These are phyloP conservation scores for Chrysanthemum seticuspe DNA, from an alignment of 129 eudicot species.

Conservation along the genomic window DNA sequence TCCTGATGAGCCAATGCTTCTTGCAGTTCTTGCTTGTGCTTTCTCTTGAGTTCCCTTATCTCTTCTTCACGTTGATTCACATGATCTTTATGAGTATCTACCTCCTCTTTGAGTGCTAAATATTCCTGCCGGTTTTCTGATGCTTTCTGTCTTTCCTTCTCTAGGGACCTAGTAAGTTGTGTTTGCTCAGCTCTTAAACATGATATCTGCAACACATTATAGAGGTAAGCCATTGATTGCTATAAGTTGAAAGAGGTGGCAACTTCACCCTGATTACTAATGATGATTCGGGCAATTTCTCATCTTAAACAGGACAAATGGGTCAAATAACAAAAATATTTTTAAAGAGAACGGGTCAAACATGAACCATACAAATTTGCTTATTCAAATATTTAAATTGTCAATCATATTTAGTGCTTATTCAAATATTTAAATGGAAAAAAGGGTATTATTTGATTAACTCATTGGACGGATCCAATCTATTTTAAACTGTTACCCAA, in stretches of 20 bases:
- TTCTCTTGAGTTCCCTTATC: slow-evolving; percentile 72
- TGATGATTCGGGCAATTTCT: not conserved
- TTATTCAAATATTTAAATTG: not conserved
- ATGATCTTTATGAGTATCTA: slow-evolving; percentile 76
- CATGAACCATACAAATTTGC: slow-evolving; percentile 7
- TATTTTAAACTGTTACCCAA: not conserved
- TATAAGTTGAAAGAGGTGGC: slow-evolving; percentile 4
- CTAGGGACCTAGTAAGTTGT: slow-evolving; percentile 81
- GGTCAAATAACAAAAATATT: not conserved
- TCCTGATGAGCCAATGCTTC: slow-evolving; percentile 72
- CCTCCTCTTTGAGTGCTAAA: slow-evolving; percentile 81
- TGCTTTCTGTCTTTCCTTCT: slow-evolving; percentile 93
- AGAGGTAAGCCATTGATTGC: not conserved
- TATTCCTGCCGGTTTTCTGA: slow-evolving; percentile 81
- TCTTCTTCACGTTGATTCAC: slow-evolving; percentile 75
- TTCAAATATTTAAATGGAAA: not conserved
- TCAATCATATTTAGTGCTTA: not conserved
- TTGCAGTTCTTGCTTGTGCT: slow-evolving; percentile 80
- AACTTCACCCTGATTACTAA: slow-evolving; percentile 7
- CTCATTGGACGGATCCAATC: too few species aligned
- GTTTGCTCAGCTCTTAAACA: slow-evolving; percentile 91
- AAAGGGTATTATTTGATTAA: too few species aligned
- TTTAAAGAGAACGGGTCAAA: slow-evolving; percentile 6
- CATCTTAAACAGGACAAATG: slow-evolving; percentile 3
- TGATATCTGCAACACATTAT: slow-evolving; percentile 60